Conservation (phyloP, 2,329 filamentous ascomycete genomes). For the Colletotrichum tamarilloi region DNA sequence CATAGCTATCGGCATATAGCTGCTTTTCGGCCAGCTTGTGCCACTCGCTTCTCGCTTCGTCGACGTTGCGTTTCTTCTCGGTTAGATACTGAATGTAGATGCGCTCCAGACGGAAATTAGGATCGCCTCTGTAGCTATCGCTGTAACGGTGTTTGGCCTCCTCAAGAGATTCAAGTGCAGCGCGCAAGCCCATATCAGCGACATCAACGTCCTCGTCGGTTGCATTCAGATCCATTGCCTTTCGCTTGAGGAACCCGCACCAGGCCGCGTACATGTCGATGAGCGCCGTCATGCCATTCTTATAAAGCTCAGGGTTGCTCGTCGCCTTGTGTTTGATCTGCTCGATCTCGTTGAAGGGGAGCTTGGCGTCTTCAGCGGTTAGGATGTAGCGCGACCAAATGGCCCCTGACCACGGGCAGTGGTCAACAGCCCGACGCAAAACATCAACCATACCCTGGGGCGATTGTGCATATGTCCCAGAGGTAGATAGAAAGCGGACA, state of each 20-base stretch:
- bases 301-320: constrained; percentile 84
- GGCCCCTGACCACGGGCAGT: constrained; percentile 92
- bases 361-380: constrained; percentile 81
- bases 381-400: constrained; percentile 93
- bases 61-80: constrained; percentile 81
- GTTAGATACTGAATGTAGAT: constrained; percentile 94
- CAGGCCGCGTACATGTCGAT: constrained; percentile 93
- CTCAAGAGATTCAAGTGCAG: constrained; percentile 86
- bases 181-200: constrained; percentile 88
- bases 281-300: constrained; percentile 86
- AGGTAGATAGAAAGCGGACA: constrained; percentile 75
- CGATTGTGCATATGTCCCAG: constrained; percentile 50
- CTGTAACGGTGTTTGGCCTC: constrained; percentile 82
- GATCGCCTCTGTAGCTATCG: constrained; percentile 83
- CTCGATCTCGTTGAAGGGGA: constrained; percentile 84
- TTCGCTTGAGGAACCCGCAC: constrained; percentile 92
- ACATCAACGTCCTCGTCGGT: constrained; percentile 88
- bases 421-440: constrained; percentile 83
- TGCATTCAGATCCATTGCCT: constrained; percentile 79
- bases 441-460: constrained; percentile 71
- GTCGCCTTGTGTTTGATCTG: constrained; percentile 93
- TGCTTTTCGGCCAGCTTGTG: constrained; percentile 73
- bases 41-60: constrained; percentile 83
- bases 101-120: constrained; percentile 86
- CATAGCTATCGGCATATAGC: constrained; percentile 80